phyloP scores from a whole-genome alignment of 176 grass and related monocot genomes.

The Lolium perenne region DNA sequence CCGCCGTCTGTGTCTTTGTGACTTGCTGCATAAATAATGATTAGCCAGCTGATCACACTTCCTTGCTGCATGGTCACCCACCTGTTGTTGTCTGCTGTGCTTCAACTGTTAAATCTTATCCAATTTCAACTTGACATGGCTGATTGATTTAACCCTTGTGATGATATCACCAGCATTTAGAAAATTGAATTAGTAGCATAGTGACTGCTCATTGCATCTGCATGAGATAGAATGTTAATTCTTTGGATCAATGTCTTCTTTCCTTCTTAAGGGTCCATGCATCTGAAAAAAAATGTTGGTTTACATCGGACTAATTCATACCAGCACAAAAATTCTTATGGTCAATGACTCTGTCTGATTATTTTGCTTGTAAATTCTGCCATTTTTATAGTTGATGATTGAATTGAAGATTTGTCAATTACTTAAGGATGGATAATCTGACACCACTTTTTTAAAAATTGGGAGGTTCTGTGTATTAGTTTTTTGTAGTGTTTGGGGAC shows the following conservation, averaged over 20 bases:
- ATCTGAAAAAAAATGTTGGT: constrained; percentile 19
- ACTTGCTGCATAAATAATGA: constrained; percentile 52
- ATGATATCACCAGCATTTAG: constrained; percentile 27
- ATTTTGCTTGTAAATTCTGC: neutral
- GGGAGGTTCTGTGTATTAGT: no score
- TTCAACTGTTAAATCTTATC: constrained; percentile 41
- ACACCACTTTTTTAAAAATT: no score
- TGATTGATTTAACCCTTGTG: constrained; percentile 25
- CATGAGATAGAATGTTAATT: neutral
- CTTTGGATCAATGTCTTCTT: neutral
- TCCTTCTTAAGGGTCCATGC: neutral
- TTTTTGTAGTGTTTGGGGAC: no score
- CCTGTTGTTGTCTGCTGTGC: constrained; percentile 45
- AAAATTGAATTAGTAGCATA: neutral
- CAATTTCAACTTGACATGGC: constrained; percentile 37
- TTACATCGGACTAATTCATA: neutral
- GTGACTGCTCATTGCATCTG: neutral
- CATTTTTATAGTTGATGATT: neutral
- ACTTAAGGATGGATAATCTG: constrained; percentile 13
- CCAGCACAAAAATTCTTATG: neutral
- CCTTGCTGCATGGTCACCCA: constrained; percentile 38
- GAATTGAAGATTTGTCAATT: neutral
- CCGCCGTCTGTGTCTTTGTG: constrained; percentile 35
- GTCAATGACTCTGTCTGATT: neutral
- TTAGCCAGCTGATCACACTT: constrained; percentile 51